A percentile compares a stretch with the other conserved stretches of the same genome.
phyloP scores from a whole-genome alignment of 2,329 filamentous ascomycete species.

The Penicillium janthinellum region DNA sequence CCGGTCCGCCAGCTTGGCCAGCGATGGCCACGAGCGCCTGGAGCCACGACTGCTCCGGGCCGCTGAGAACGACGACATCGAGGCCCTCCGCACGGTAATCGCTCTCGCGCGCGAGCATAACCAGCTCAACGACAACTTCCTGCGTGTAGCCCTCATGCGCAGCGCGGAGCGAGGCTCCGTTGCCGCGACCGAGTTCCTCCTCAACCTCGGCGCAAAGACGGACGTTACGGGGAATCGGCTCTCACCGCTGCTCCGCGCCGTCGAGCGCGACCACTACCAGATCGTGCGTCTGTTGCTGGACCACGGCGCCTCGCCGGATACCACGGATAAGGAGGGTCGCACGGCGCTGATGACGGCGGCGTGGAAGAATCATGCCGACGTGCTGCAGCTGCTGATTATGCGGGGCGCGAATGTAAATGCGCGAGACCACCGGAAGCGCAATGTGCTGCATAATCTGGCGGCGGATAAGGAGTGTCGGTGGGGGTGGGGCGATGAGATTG shows the following conservation, averaged over 20 bases:
- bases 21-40: constrained; percentile 41
- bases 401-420: constrained; percentile 41
- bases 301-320: constrained; percentile 35
- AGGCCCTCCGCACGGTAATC: constrained; percentile 36
- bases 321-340: constrained; percentile 49
- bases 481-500: constrained; percentile 51
- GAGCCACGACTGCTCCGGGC: constrained; percentile 47
- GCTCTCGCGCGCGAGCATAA: constrained; percentile 36
- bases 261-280: constrained; percentile 44
- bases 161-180: constrained; percentile 42
- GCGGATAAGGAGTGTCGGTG: constrained; percentile 46
- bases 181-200: constrained; percentile 36
- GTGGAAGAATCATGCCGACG: constrained; percentile 45
- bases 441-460: constrained; percentile 47
- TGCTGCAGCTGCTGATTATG: constrained; percentile 42
- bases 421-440: constrained; percentile 33
- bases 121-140: constrained; percentile 41
- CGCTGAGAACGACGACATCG: constrained; percentile 40
- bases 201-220: constrained; percentile 42
- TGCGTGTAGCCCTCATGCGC: constrained; percentile 45
- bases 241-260: constrained; percentile 42
- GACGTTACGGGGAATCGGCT: constrained; percentile 35
- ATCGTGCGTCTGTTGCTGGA: constrained; percentile 50
- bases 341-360: constrained; percentile 50
- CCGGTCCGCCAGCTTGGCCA: constrained; percentile 36